Percentiles rank a stretch among this genome's conserved stretches.
Conservation (phyloP, 2,329 filamentous ascomycete species). For the Fusarium secorum region DNA sequence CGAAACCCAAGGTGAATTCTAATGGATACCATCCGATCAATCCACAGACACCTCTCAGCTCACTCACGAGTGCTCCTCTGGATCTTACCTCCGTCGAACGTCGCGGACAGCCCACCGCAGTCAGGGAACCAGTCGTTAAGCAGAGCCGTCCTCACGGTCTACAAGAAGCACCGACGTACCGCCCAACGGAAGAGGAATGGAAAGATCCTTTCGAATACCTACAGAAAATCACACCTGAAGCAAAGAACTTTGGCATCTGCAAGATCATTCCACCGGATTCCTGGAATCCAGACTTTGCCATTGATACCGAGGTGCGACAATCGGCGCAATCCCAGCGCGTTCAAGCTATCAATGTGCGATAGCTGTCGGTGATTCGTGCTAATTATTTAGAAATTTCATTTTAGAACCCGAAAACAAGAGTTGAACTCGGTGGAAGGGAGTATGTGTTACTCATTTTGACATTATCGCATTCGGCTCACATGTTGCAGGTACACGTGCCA, state of each 20-base stretch:
- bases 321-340: conserved; percentile 13
- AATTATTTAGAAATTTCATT: conserved; percentile 82
- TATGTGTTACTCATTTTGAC: conserved; percentile 56
- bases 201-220: conserved; percentile 94
- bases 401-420: conserved; percentile 94
- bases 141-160: conserved; percentile 83
- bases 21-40: conserved; percentile 63
- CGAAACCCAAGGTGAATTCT: conserved; percentile 62
- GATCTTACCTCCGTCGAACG: conserved; percentile 92
- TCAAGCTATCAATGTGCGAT: neutral
- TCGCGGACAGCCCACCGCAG: conserved; percentile 80
- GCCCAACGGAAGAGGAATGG: conserved; percentile 92
- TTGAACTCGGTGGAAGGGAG: conserved; percentile 98
- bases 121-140: conserved; percentile 78
- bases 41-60: conserved; percentile 61
- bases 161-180: conserved; percentile 88
- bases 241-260: conserved; percentile 87
- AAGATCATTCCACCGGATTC: conserved; percentile 93
- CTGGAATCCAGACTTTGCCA: conserved; percentile 95
- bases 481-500: conserved; percentile 82
- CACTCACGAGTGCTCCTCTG: conserved; percentile 68
- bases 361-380: conserved; percentile 3
- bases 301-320: conserved; percentile 84
- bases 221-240: conserved; percentile 87
- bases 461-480: conserved; percentile 45